These are phyloP conservation scores for Hypoxylon trugodes DNA, from an alignment of 495 filamentous ascomycete species.

Conservation along the genomic window DNA sequence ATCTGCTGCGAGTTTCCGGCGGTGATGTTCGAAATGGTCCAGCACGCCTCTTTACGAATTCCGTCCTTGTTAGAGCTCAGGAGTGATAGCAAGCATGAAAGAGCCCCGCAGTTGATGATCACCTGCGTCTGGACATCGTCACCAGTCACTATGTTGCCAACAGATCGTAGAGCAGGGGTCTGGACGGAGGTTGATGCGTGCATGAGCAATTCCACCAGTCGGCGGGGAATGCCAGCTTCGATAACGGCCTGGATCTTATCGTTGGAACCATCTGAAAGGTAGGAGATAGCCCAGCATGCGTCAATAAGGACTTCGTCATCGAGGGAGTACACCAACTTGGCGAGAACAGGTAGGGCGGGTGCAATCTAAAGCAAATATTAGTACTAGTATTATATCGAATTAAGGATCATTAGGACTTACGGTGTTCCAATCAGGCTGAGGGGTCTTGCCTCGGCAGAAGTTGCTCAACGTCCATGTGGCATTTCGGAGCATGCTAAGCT, in stretches of 20 bases:
- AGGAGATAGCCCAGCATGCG: slow-evolving; percentile 99
- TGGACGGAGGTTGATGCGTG: slow-evolving; percentile 99
- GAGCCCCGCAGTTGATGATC: slow-evolving; percentile 97
- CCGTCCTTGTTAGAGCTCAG: slow-evolving; percentile 97
- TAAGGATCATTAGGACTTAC: slow-evolving; percentile 61
- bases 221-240: slow-evolving; percentile 96
- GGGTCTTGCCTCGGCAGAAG: slow-evolving; percentile 99
- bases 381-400: slow-evolving; percentile 5
- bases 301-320: slow-evolving; percentile 99
- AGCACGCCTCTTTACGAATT: slow-evolving; percentile 99
- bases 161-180: slow-evolving; percentile 94
- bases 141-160: slow-evolving; percentile 99
- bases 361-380: slow-evolving; percentile 75
- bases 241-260: slow-evolving; percentile 99
- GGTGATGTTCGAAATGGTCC: slow-evolving; percentile 99
- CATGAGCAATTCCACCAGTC: slow-evolving; percentile 96
- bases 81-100: slow-evolving; percentile 90
- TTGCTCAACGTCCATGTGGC: slow-evolving; percentile 99
- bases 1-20: slow-evolving; percentile 98
- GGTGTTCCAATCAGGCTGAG: slow-evolving; percentile 97
- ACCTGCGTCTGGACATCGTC: slow-evolving; percentile 99
- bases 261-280: slow-evolving; percentile 97
- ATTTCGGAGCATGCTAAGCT: slow-evolving; percentile 98
- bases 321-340: slow-evolving; percentile 97
- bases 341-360: slow-evolving; percentile 93